Evolutionary conservation across 225 moss, liverwort and hornwort genomes (phyloP).

Genomic region (Marchantia paleacea): DNA sequence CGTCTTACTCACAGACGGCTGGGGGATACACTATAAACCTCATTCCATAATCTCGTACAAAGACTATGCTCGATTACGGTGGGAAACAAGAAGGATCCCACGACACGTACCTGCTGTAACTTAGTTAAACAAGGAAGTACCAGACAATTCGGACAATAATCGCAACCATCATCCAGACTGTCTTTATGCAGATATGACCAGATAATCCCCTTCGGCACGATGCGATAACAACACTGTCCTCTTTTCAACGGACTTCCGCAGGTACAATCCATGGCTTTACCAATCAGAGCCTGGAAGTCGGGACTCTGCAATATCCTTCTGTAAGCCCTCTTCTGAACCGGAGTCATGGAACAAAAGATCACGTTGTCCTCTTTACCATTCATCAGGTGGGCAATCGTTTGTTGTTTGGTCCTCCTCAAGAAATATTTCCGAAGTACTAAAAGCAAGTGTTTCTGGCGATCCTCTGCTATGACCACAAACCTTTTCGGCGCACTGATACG

Average conservation of each 20-base stretch:
- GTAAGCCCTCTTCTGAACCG: constrained; percentile 72
- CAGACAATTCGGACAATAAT: constrained; percentile 77
- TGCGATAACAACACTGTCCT: constrained; percentile 82
- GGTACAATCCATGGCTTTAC: constrained; percentile 62
- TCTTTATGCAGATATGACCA: constrained; percentile 80
- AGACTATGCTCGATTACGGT: neutral
- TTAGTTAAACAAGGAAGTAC: constrained; percentile 87
- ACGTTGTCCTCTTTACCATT: constrained; percentile 95
- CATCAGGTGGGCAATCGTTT: constrained; percentile 91
- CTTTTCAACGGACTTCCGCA: constrained; percentile 79
- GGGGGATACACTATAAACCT: no score
- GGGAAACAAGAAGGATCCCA: neutral
- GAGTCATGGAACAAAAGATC: constrained; percentile 83
- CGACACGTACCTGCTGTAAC: constrained; percentile 64
- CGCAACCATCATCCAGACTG: constrained; percentile 58
- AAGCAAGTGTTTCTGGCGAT: constrained; percentile 71
- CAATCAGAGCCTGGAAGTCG: constrained; percentile 74
- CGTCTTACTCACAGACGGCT: no score
- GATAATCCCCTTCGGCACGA: constrained; percentile 69
- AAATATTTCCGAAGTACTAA: constrained; percentile 58
- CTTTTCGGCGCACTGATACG: constrained; percentile 90
- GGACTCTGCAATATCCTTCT: constrained; percentile 73
- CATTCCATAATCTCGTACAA: neutral
- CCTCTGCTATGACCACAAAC: constrained; percentile 72
- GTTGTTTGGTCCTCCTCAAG: constrained; percentile 77